Base-by-base conservation (phyloP, 2,329 filamentous ascomycete genomes). In the Fusarium proliferatum region DNA sequence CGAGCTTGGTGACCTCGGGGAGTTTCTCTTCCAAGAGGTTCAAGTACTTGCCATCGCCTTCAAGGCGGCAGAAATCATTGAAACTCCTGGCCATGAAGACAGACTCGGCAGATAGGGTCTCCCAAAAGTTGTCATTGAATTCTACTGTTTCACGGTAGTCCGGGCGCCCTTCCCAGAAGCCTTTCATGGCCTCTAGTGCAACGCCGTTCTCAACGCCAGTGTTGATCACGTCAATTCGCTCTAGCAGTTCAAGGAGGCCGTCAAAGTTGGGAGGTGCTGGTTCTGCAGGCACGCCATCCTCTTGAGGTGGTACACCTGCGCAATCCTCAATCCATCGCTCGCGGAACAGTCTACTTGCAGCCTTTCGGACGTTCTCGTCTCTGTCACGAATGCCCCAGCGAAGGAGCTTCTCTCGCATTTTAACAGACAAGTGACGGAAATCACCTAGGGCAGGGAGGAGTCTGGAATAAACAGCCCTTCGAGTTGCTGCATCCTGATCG, bases 301-400 rank as follows among this genome's bases (percentile, higher is more conserved):
- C 86, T 55, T 89, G 88, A 42, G 91, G 88, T 12, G 87, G 85
- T 3, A 89, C 86, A 5, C 92, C 92, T 10, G 93, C 95, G 77
- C 95, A 98, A 79, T 98, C 94, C 79, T 98, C 96, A 69, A 99
- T 96, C 96, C 96, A 99, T n/a, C 94, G 90, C 79, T 98, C 95
- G 69, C 93, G 91, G 84, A 99, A 99, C 11, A 98, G 86, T 51
- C 94, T 92, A 12, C 93, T 94, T 7, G 96, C 94, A 13, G 96
- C 96, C 81, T 97, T 97, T 59, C 95, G 91, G 17, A 99, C 96
- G 76, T 93, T 94, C 75, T 98, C 96, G 75, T 99, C 96, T 81
- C 96, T 90, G 81, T 99, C 96, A 43, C 95, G 91, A 45, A 99
- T 86, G 57, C 96, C 96, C 96, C 96, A 99, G 43, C 96, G 90